Evolutionary conservation across 106 monocot species (phyloP).

Genomic region (Alisma plantagoaquatica): DNA sequence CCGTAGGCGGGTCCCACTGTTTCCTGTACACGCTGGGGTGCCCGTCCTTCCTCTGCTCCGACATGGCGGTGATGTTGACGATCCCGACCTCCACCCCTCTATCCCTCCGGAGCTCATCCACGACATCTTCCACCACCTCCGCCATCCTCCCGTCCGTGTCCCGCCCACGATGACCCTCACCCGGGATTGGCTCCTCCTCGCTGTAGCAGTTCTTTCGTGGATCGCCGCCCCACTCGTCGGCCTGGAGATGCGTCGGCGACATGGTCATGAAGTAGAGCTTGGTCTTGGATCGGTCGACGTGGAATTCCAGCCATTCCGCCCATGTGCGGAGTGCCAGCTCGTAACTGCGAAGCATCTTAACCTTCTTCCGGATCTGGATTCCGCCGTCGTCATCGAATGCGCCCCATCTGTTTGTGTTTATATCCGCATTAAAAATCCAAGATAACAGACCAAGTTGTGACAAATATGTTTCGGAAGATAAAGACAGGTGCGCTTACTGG

Average conservation of each 20-base stretch:
- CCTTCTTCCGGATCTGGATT: slow-evolving; percentile 9
- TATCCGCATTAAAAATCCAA: not conserved
- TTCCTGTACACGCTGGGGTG: slow-evolving; percentile 56
- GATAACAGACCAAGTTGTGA: not conserved
- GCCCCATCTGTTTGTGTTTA: slow-evolving; percentile 16
- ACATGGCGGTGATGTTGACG: slow-evolving; percentile 64
- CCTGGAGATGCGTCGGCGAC: slow-evolving; percentile 60
- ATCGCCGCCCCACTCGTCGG: slow-evolving; percentile 5
- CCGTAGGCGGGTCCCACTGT: slow-evolving; percentile 36
- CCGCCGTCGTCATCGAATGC: slow-evolving; percentile 1
- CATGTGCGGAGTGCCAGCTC: slow-evolving; percentile 53
- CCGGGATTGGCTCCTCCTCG: slow-evolving; percentile 37
- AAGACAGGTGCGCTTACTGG: slow-evolving; percentile 2
- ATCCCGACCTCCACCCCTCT: slow-evolving; percentile 19
- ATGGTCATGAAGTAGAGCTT: slow-evolving; percentile 69
- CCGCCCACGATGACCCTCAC: slow-evolving; percentile 36
- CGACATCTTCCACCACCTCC: not conserved
- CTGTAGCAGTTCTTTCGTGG: slow-evolving; percentile 50
- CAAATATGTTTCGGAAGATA: not conserved
- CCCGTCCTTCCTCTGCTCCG: slow-evolving; percentile 68
- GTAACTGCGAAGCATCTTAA: slow-evolving; percentile 14
- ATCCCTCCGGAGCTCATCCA: not conserved
- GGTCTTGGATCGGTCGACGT: slow-evolving; percentile 36
- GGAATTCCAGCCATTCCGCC: slow-evolving; percentile 72
- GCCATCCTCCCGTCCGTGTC: slow-evolving; percentile 34